Base-by-base conservation (phyloP, 2,329 filamentous ascomycete species). In the Shiraia sp. region DNA sequence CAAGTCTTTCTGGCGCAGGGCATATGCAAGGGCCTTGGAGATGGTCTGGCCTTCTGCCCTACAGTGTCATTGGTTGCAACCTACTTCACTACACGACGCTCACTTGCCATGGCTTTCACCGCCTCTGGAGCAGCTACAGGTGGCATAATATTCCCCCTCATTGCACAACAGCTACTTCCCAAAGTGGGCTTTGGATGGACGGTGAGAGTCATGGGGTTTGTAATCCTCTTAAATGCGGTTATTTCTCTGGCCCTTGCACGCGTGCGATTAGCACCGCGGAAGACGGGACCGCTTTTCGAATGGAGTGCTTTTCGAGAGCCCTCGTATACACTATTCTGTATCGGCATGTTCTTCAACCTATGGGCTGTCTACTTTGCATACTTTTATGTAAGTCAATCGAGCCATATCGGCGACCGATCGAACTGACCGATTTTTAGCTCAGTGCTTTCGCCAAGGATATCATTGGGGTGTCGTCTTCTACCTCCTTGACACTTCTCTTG, bases 181-280 rank as follows among this genome's bases (percentile, higher is more conserved):
- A 35, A 5, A 10, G 29, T 55, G 10, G 55, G 55, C 5, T 86
- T 83, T 55, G 72, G 72, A 0, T 85, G 81, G 80, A 82, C 83
- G 0, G 73, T 83, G 27, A 71, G 82, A 0, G 75, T 76, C 0
- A 71, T 84, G 33, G 82, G 79, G 0, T 76, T 40, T 13, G 42
- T 40, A 6, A 25, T 40, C 10, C n/a, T 16, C n/a, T 29, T 40
- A 15, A 34, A 29, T 24, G 15, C 39, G 2, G 22, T 49, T 10
- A 22, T 45, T 17, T 37, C 42, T 2, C 19, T 36, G 13, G 4
- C 32, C 4, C 29, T 38, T 10, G 28, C 29, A 10, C 38, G 41
- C 9, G 26, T 34, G 8, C 33, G 39, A 5, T 46, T 72, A 5
- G 69, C 71, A 10, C 69, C 69, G 1, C 51, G 69, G 10, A 66